A percentile compares a stretch with the other conserved stretches of the same genome.
Conservation (phyloP, 306 rosid genomes). For the Quercus suber region DNA sequence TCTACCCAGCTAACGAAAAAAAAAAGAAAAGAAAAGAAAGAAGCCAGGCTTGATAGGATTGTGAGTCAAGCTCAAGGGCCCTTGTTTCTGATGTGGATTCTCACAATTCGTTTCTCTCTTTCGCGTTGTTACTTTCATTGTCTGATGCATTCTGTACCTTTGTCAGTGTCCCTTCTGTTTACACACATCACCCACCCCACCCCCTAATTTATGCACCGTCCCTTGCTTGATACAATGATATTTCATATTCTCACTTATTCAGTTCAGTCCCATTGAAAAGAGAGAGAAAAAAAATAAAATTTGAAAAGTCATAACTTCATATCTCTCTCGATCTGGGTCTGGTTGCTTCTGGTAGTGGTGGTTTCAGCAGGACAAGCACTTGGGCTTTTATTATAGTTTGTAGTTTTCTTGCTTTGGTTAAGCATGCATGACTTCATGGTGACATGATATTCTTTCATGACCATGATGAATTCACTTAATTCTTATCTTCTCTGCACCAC, state of each 20-base stretch:
- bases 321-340: background rate
- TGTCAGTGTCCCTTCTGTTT: conserved; percentile 28
- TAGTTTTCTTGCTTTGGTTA: conserved; percentile 9
- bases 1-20: conserved; percentile 5
- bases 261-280: background rate
- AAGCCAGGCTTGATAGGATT: conserved; percentile 17
- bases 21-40: background rate
- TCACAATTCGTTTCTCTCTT: conserved; percentile 42
- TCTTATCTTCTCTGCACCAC: conserved; percentile 24
- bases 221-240: background rate
- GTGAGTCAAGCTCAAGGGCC: conserved; percentile 10
- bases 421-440: conserved; percentile 37
- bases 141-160: conserved; percentile 37
- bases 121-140: conserved; percentile 72
- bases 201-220: conserved; percentile 39
- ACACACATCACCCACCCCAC: conserved; percentile 35
- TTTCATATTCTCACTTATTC: too few species aligned
- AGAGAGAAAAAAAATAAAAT: background rate
- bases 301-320: too few species aligned
- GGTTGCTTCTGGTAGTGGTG: conserved; percentile 25
- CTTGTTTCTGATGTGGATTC: conserved; percentile 48
- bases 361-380: conserved; percentile 25
- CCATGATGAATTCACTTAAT: conserved; percentile 38
- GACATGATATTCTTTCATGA: conserved; percentile 37
- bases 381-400: conserved; percentile 10